A percentile compares a stretch with the other conserved stretches of the same genome.
Evolutionary conservation across 2,329 filamentous ascomycete genomes (phyloP).

Genomic region (Sarocladium oryzae): DNA sequence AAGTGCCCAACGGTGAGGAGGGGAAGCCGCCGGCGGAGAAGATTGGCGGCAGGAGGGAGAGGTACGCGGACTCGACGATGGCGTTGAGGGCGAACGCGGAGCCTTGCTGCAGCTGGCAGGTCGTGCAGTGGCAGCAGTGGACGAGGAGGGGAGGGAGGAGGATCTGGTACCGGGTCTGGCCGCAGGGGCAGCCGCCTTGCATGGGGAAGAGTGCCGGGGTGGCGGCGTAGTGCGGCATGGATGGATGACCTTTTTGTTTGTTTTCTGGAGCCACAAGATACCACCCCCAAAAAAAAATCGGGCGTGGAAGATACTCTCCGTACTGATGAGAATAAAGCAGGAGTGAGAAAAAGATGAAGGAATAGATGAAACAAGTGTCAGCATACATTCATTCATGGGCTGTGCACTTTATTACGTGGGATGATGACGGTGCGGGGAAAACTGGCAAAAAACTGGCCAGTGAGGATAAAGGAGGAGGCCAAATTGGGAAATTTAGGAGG

Average conservation of each 20-base stretch:
- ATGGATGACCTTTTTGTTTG: not conserved
- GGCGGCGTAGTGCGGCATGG: slow-evolving; percentile 20
- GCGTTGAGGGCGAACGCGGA: slow-evolving; percentile 27
- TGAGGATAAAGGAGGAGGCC: slow-evolving; percentile 20
- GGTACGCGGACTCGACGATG: slow-evolving; percentile 31
- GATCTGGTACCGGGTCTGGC: slow-evolving; percentile 57
- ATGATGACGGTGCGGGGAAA: slow-evolving; percentile 5
- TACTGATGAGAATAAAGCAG: too few species aligned
- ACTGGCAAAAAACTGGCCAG: slow-evolving; percentile 18
- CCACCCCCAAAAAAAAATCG: not conserved
- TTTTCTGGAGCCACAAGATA: not conserved
- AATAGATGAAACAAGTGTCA: too few species aligned
- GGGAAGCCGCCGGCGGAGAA: slow-evolving; percentile 20
- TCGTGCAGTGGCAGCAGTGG: slow-evolving; percentile 34
- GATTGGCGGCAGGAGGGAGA: slow-evolving; percentile 46
- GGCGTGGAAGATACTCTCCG: too few species aligned
- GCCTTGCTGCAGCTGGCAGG: slow-evolving; percentile 33
- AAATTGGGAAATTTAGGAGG: slow-evolving; percentile 20
- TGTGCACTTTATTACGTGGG: slow-evolving; percentile 6
- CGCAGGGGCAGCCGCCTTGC: slow-evolving; percentile 53
- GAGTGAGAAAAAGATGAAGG: not conserved
- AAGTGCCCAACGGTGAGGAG: too few species aligned
- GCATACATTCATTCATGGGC: too few species aligned
- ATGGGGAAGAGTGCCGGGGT: slow-evolving; percentile 22
- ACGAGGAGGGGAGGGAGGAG: slow-evolving; percentile 41